Evolutionary conservation across 805 yeast species (phyloP), one percentile per base, ranked within the genome.

Genomic region (Zygosaccharomyces lentus): DNA sequence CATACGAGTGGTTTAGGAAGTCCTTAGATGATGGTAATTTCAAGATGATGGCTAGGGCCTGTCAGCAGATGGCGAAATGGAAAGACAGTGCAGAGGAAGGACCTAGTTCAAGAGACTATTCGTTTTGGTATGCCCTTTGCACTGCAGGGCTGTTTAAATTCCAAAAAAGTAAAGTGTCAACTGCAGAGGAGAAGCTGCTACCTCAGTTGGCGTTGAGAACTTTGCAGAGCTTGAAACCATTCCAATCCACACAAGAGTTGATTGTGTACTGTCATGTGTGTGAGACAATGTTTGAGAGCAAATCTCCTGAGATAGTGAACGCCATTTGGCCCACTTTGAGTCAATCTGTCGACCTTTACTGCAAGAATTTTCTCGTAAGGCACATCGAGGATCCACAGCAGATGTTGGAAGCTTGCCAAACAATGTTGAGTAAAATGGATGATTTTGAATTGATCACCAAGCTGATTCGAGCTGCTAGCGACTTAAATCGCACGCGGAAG

Each of bases 121-220:
- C 69, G 23, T 61, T 77, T 27, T 77, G 85, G 82, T 75, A 80
- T 27, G 79, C 82, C n/a, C 68, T 81, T 51, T 61, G 77, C 13
- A 57, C 57, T 1, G 50, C 62, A 9, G 61, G 58, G 63, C 77
- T 67, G 66, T 74, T 65, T 54, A 78, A 36, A 72, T 72, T 41
- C 49, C 76, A 25, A 53, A 56, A 55, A 3, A 45, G 58, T 1
- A 67, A 64, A 29, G 62, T 73, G 9, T 55, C 71, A 4, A 70
- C 67, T 0, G 69, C 76, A 46, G 85, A 81, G 52, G 56, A 58
- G 41, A 67, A 61, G 31, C 64, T 88, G 31, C 78, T 78, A 49
- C 82, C 87, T 1, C 68, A 73, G 47, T 66, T 88, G 27, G 90
- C 88, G 0, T 56, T 72, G 47, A 78, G 82, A 52, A 60, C 83